Evolutionary conservation across 768 basidiomycete species (phyloP), one percentile per base, ranked within the genome.

Genomic region (Suillus alpinus): DNA sequence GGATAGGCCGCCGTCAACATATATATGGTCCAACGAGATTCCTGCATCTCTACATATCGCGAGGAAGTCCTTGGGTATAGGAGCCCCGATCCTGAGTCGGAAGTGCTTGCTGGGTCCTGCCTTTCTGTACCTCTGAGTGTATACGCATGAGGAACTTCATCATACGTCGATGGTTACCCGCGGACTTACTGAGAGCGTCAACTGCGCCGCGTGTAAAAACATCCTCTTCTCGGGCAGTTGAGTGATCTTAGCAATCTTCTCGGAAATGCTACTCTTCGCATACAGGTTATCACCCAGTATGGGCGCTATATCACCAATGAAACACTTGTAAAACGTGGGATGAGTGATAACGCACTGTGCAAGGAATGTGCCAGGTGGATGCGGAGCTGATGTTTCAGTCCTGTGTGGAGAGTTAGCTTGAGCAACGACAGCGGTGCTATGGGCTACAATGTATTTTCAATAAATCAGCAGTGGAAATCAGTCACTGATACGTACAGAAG

Each of bases 371-470:
- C 80, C 36, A 86, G 68, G 62, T 90, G 88, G 14, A 88, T 75
- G n/a, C 88, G 81, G 36, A 90, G 80, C 65, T 90, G 88, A 60
- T 90, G 88, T 69, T 89, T 89, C 58, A 83, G 70, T 4, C 87
- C 88, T 16, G 88, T 89, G 55, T 81, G 72, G 20, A 87, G 77
- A 12, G 75, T 77, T 16, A 90, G 75, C 41, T 77, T 78, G 43
- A 90, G 70, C 55, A 91, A 77, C 1, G 86, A 83, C 32, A 89
- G 58, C 20, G 86, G 86, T 3, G 71, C 77, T 49, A 59, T 72
- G 63, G 59, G 78, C 77, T 77, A 53, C 55, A 59, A 52, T 53
- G 39, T 62, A 66, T 71, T 76, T 80, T 44, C 26, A 58, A 69
- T 65, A 56, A 63, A n/a, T 20, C 32, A 29, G 36, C 32, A 32